phyloP scores from a whole-genome alignment of 2,329 filamentous ascomycete species.

The Ascochyta rabiei region DNA sequence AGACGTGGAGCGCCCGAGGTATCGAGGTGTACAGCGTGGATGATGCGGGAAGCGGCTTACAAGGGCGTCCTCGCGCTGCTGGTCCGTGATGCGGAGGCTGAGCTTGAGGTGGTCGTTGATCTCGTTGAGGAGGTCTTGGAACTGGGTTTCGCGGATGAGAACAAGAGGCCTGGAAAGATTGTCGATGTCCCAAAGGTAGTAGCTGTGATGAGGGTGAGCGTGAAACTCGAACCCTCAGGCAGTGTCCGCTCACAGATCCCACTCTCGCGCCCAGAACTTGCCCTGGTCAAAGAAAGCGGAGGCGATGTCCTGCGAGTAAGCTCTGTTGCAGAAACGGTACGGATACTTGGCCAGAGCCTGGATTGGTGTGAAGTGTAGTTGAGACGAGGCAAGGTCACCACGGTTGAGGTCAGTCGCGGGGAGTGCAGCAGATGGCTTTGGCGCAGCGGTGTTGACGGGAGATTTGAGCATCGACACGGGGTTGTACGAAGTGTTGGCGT shows the following conservation, averaged over 20 bases:
- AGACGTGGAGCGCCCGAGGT: slow-evolving; percentile 64
- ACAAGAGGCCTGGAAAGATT: slow-evolving; percentile 60
- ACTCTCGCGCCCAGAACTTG: slow-evolving; percentile 65
- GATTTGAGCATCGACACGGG: slow-evolving; percentile 13
- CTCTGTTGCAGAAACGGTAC: slow-evolving; percentile 62
- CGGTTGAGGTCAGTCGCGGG: slow-evolving; percentile 24
- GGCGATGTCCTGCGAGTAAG: slow-evolving; percentile 54
- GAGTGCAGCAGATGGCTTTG: slow-evolving; percentile 5
- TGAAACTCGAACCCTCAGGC: slow-evolving; percentile 27
- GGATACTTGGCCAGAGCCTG: slow-evolving; percentile 63
- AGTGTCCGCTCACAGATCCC: slow-evolving; percentile 73
- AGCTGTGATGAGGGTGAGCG: slow-evolving; percentile 54
- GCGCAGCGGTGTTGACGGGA: not conserved
- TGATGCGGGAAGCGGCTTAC: slow-evolving; percentile 65
- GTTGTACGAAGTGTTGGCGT: slow-evolving; percentile 33
- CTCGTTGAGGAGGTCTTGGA: slow-evolving; percentile 66
- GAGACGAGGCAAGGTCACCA: slow-evolving; percentile 42
- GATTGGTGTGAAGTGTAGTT: slow-evolving; percentile 51
- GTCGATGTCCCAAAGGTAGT: slow-evolving; percentile 65
- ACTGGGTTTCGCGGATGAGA: slow-evolving; percentile 71
- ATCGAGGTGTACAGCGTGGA: slow-evolving; percentile 69
- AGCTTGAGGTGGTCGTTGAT: slow-evolving; percentile 66
- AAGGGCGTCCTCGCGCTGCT: slow-evolving; percentile 61
- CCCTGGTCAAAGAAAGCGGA: slow-evolving; percentile 62
- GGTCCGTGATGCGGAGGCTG: slow-evolving; percentile 63